phyloP scores from a whole-genome alignment of 805 yeast species.

The Lipomyces kockii region DNA sequence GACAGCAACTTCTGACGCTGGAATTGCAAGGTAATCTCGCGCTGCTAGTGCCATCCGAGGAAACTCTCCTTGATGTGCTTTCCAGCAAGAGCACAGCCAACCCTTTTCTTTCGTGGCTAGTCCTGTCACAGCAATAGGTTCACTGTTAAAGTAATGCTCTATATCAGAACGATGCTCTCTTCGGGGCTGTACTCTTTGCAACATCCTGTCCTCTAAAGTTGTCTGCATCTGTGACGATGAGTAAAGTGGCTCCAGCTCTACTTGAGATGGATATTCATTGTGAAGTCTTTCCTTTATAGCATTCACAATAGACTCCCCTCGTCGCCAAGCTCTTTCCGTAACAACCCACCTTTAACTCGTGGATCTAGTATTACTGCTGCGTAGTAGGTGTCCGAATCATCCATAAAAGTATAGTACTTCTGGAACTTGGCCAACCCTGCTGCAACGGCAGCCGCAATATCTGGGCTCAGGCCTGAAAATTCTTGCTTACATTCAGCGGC shows the following conservation, averaged over 20 bases:
- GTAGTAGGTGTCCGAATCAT: not conserved
- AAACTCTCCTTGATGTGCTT: no score
- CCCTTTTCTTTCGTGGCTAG: not conserved
- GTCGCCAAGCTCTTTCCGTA: not conserved
- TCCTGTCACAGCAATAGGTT: no score
- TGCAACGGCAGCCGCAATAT: no score
- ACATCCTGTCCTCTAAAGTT: no score
- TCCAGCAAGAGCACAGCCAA: no score
- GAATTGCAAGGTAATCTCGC: no score
- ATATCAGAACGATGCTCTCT: no score
- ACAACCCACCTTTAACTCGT: not conserved
- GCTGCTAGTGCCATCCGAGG: no score
- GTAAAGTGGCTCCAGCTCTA: not conserved
- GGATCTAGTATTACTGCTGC: conserved; percentile 2
- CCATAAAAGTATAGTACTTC: conserved; percentile 4
- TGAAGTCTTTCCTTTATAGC: not conserved
- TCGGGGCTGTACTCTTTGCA: no score
- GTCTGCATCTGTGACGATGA: not conserved
- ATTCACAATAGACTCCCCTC: not conserved
- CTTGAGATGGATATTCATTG: conserved; percentile 1
- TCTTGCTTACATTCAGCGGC: conserved; percentile 1
- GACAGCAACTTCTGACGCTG: no score
- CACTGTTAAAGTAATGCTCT: no score
- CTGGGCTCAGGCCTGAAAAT: not conserved
- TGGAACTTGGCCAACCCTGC: not conserved